Percentiles rank a stretch among this genome's conserved stretches.
Evolutionary conservation across 805 yeast genomes (phyloP).

Genomic region (Lachancea sp.): DNA sequence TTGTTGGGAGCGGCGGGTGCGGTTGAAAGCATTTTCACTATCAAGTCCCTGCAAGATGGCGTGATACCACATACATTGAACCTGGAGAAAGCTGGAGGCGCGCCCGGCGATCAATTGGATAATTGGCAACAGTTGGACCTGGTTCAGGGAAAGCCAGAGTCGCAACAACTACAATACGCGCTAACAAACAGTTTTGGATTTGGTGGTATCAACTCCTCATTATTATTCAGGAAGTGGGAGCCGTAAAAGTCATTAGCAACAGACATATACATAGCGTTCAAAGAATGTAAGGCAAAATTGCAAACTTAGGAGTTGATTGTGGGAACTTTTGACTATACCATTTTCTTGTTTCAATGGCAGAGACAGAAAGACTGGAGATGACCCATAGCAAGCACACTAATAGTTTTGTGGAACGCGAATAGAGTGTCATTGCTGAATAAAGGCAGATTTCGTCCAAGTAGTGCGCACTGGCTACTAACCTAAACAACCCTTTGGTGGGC

Average conservation of each 20-base stretch:
- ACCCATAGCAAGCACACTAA: constrained; percentile 28
- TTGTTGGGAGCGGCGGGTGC: constrained; percentile 95
- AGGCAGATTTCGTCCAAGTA: constrained; percentile 60
- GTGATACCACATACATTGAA: constrained; percentile 78
- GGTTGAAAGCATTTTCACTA: constrained; percentile 78
- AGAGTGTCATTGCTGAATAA: constrained; percentile 35
- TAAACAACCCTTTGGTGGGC: constrained; percentile 49
- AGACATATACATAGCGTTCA: neutral
- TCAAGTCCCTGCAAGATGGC: constrained; percentile 53
- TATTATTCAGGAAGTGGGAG: constrained; percentile 42
- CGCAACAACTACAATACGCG: constrained; percentile 46
- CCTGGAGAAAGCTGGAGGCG: constrained; percentile 47
- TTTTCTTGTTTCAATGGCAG: constrained; percentile 46
- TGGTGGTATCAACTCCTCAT: constrained; percentile 89
- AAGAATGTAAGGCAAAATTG: constrained; percentile 10
- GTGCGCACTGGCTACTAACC: constrained; percentile 55
- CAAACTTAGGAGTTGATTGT: constrained; percentile 4
- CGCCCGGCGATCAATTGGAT: constrained; percentile 38
- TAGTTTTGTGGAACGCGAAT: constrained; percentile 15
- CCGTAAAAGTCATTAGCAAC: neutral
- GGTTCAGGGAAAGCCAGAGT: constrained; percentile 43
- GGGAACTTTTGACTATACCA: constrained; percentile 37
- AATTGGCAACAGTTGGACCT: constrained; percentile 46
- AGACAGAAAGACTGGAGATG: constrained; percentile 43
- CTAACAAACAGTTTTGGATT: constrained; percentile 91